These are phyloP conservation scores for Panellus pusillus DNA, from an alignment of 768 basidiomycete genomes.

Conservation along the genomic window DNA sequence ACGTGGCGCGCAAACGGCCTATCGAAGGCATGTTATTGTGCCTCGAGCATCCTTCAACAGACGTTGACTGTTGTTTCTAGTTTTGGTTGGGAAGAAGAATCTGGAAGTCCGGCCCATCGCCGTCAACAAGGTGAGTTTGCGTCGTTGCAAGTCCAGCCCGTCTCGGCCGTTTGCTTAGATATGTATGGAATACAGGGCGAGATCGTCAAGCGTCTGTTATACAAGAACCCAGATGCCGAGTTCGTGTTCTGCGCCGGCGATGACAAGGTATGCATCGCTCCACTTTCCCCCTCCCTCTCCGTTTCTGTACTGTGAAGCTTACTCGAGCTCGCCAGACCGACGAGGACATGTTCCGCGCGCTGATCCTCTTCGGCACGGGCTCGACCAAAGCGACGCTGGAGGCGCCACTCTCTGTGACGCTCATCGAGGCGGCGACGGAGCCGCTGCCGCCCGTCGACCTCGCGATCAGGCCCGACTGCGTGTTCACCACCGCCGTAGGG, in stretches of 20 bases:
- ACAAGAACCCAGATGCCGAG: constrained; percentile 90
- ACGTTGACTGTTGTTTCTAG: constrained; percentile 34
- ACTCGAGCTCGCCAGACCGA: constrained; percentile 60
- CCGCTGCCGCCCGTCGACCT: constrained; percentile 53
- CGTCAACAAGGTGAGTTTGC: constrained; percentile 73
- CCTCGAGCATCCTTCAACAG: neutral
- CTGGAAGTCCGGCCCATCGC: constrained; percentile 94
- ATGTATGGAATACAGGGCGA: constrained; percentile 57
- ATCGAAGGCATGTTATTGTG: constrained; percentile 72
- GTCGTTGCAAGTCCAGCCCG: neutral
- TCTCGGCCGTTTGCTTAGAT: neutral
- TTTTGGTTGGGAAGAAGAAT: constrained; percentile 98
- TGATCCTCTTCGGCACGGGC: constrained; percentile 61
- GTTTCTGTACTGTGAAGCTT: neutral
- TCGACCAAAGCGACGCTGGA: constrained; percentile 49
- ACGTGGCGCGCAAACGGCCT: constrained; percentile 86
- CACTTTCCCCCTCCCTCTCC: neutral
- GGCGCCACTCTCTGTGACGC: constrained; percentile 55
- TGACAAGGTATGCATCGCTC: constrained; percentile 68
- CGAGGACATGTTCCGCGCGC: constrained; percentile 98
- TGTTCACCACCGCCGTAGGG: constrained; percentile 95
- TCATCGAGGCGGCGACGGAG: constrained; percentile 52
- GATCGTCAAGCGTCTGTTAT: constrained; percentile 93
- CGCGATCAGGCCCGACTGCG: constrained; percentile 59
- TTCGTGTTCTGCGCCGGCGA: constrained; percentile 98